Base-by-base conservation (phyloP, 208 protist genomes). In the Jaenimonas drosophilae region DNA sequence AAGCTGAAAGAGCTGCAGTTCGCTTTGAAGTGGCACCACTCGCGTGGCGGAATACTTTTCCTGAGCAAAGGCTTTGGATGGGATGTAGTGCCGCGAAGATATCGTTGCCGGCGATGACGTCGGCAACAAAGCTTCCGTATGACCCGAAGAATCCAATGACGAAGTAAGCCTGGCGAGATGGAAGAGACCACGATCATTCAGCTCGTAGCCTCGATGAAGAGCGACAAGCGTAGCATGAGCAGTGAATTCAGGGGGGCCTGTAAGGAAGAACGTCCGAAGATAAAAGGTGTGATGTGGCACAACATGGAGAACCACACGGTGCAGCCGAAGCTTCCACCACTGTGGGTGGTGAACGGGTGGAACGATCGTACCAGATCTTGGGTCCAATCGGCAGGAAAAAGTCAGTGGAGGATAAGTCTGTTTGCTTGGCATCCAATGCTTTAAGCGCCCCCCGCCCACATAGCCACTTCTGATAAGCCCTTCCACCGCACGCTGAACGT, bases 161-260 rank as follows among this genome's bases (percentile, higher is more conserved):
- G n/a, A n/a, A 4, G 24, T 17, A 43, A 7, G n/a, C 14, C 14
- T 49, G 19, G 19, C 33, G 17, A 32, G 49, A 32, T 12, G 28
- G 36, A 84, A 86, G 20, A 69, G 43, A 2, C 81, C 81, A 32
- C 79, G 71, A 34, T 64, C 34, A 42, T 60, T 63, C 21, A 91
- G 30, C 9, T 81, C 74, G 14, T 72, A 54, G 5, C 74, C 71
- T 24, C 29, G 43, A 21, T n/a, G 46, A 12, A 85, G 49, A 7
- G 81, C 76, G 12, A 45, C 19, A 12, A 87, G 54, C 27, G 63
- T 73, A 25, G 84, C 57, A 56, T 76, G 55, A 21, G 68, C 44
- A 14, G 71, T 59, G 42, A 85, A 91, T 16, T 55, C 51, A 1
- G 49, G 49, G 6, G 81, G 81, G 0, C 81, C 74, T 7, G 81